Percentiles rank a stretch among this genome's conserved stretches.
phyloP scores from a whole-genome alignment of 2,329 filamentous ascomycete species.

The Hortaea werneckii region DNA sequence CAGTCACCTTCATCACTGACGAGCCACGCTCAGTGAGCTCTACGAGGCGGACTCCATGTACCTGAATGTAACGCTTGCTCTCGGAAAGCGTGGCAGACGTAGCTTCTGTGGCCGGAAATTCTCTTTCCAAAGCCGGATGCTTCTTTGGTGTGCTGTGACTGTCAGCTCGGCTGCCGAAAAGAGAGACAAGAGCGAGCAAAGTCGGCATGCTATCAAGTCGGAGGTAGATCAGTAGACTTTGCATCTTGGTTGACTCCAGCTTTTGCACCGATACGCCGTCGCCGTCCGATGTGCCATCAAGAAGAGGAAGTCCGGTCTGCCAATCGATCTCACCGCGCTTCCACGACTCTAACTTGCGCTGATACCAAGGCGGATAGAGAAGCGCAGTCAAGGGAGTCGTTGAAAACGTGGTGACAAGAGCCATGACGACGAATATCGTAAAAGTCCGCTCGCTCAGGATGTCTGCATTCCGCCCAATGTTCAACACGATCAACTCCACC shows the following conservation, averaged over 20 bases:
- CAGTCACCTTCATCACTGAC: conserved; percentile 87
- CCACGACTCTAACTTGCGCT: conserved; percentile 62
- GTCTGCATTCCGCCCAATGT: conserved; percentile 72
- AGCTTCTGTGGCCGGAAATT: conserved; percentile 2
- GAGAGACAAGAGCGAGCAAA: conserved; percentile 69
- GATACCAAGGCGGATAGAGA: conserved; percentile 70
- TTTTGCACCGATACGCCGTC: conserved; percentile 37
- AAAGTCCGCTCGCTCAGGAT: conserved; percentile 76
- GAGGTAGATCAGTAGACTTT: conserved; percentile 66
- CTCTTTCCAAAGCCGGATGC: conserved; percentile 25
- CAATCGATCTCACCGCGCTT: conserved; percentile 84
- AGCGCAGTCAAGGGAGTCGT: conserved; percentile 67
- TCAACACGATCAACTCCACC: conserved; percentile 87
- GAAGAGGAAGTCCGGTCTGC: conserved; percentile 51
- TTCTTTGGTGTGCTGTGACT: conserved; percentile 26
- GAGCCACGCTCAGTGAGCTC: conserved; percentile 88
- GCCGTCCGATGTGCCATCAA: conserved; percentile 20
- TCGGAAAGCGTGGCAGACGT: conserved; percentile 1
- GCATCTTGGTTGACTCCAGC: conserved; percentile 42
- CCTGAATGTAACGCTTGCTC: conserved; percentile 45
- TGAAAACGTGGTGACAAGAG: conserved; percentile 71
- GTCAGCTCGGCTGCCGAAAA: conserved; percentile 52
- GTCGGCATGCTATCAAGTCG: conserved; percentile 76
- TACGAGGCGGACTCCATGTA: conserved; percentile 75
- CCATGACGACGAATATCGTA: conserved; percentile 93